A percentile compares a stretch with the other conserved stretches of the same genome.
Evolutionary conservation across 202 grass and related monocot genomes (phyloP).

Genomic region (Eragrostis tef): DNA sequence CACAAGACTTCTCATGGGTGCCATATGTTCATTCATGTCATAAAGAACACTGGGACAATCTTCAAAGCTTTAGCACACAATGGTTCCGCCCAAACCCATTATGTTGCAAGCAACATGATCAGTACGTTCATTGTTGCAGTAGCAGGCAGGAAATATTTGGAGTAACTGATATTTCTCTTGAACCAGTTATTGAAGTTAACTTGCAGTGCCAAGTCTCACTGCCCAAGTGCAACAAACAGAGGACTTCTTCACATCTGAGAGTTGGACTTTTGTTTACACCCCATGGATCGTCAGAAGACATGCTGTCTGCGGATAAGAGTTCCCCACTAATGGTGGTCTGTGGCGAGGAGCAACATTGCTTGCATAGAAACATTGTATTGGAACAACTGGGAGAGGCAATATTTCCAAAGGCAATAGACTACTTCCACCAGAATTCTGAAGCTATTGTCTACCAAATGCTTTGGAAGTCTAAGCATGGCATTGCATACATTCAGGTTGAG

Average conservation of each 20-base stretch:
- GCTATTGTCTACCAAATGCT: neutral
- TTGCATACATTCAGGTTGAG: neutral
- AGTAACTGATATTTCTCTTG: neutral
- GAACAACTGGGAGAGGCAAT: neutral
- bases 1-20: neutral
- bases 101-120: conserved; percentile 6
- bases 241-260: neutral
- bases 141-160: neutral
- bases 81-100: conserved; percentile 3
- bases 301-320: neutral
- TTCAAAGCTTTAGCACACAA: neutral
- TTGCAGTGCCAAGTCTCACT: neutral
- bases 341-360: neutral
- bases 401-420: neutral
- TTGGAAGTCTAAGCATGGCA: conserved; percentile 1
- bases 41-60: conserved; percentile 11
- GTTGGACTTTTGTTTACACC: neutral
- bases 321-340: neutral
- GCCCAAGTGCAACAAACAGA: neutral
- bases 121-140: neutral
- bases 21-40: neutral
- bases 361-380: neutral
- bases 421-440: neutral
- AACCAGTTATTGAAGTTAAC: neutral
- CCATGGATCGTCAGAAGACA: conserved; percentile 1